phyloP scores from a whole-genome alignment of 2,329 filamentous ascomycete species.

The Chaetomium sp. region DNA sequence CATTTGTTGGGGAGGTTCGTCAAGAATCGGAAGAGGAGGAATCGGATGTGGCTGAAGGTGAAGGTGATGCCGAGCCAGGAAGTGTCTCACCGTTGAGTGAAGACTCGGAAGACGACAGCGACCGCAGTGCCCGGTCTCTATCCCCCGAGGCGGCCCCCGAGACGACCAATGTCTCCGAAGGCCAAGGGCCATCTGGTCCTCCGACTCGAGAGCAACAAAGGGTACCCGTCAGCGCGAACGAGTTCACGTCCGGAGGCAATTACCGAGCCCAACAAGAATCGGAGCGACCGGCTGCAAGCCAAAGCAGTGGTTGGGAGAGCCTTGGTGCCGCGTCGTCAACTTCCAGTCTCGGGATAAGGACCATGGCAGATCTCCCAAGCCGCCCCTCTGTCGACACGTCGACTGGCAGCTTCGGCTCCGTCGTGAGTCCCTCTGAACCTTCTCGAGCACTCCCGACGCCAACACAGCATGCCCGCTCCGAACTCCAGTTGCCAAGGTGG shows the following conservation, averaged over 20 bases:
- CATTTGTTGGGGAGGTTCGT: not conserved
- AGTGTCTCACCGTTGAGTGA: conserved; percentile 9
- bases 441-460: not conserved
- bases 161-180: not conserved
- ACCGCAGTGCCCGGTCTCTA: not conserved
- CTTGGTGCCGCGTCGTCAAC: not conserved
- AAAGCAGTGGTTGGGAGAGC: not conserved
- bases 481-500: conserved; percentile 67
- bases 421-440: not conserved
- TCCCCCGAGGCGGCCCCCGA: not conserved
- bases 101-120: not conserved
- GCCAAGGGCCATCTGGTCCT: no score
- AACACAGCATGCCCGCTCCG: conserved; percentile 16
- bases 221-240: no score
- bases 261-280: not conserved
- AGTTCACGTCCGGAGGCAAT: no score
- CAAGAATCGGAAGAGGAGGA: conserved; percentile 8
- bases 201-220: no score
- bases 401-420: not conserved
- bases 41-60: not conserved
- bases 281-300: not conserved
- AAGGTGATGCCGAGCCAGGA: conserved; percentile 1
- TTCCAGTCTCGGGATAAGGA: no score
- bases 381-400: not conserved
- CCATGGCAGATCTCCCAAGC: no score